Conservation (phyloP, 75 land plant species). For the Cryptomeria japonica region DNA sequence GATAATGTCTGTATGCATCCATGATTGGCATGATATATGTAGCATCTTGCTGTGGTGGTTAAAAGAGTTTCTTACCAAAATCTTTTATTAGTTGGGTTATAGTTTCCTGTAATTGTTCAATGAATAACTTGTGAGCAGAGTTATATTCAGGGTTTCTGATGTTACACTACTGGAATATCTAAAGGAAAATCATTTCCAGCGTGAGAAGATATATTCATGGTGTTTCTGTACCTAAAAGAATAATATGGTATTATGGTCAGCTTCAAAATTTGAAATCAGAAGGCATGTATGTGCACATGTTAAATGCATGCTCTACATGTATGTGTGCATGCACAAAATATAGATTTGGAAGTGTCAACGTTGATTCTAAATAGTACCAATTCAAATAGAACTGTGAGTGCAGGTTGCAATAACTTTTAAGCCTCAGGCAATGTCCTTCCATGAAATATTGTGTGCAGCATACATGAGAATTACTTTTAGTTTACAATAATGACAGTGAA, state of each 20-base stretch:
- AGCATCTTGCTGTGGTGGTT: background rate
- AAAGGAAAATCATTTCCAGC: background rate
- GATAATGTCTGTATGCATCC: background rate
- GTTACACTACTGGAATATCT: background rate
- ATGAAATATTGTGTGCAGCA: background rate
- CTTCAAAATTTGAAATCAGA: background rate
- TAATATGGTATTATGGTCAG: background rate
- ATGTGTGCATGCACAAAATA: background rate
- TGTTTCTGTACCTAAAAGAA: background rate
- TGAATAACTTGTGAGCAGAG: background rate
- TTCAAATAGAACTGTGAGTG: background rate
- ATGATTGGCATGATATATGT: background rate
- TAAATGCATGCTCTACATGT: background rate
- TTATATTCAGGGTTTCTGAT: background rate
- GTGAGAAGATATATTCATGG: background rate
- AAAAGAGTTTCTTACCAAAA: conserved; percentile 1
- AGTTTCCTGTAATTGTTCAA: background rate
- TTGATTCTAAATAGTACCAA: background rate
- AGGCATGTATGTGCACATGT: background rate
- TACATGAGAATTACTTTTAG: background rate
- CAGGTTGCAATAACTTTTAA: background rate
- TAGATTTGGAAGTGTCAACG: background rate
- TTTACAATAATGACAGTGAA: background rate
- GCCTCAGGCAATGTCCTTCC: background rate
- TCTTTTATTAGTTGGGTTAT: background rate